Evolutionary conservation across 176 grass and related monocot species (phyloP), one percentile per base, ranked within the genome.

Genomic region (Musa schizocarpa): DNA sequence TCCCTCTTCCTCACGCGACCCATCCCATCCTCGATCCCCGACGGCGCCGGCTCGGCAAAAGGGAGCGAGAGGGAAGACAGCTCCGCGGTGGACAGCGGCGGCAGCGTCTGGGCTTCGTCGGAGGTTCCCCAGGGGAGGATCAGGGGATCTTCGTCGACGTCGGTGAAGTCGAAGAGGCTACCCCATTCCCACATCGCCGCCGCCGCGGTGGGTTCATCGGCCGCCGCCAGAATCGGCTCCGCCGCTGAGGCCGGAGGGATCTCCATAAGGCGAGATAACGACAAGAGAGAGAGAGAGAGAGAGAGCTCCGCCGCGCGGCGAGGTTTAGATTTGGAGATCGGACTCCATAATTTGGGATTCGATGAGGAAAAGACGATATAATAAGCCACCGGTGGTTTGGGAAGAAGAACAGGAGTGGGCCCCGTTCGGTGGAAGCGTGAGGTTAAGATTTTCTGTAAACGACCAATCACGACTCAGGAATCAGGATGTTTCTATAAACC

Each of bases 1-100:
- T 98, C 95, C 68, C 95, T 83, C 75, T 98, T 98, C 84, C 95
- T 84, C 24, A 93, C 86, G 51, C 88, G 88, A 25, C 78, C 65
- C 20, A 61, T 71, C 55, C 54, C 82, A 20, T 74, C 86, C 63
- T 43, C 68, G 0, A 27, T 17, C 55, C 20, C 43, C 2, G 54
- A 50, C 16, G 74, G 10, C 2, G 54, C 54, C n/a, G 74, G 10
- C 1, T 19, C 49, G 67, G 58, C 9, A 23, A 24, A 34, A 57
- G 6, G 13, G 13, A 17, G 48, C 17, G 66, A 63, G 1, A 53
- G 68, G 49, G 53, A n/a, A 1, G 75, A 64, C 17, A 52, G 11
- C 54, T 79, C 83, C 65, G 8, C 25, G 76, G 50, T 14, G 57
- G 19, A 2, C 23, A 75, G 14, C 43, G 74, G 54, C 65, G 51